These are phyloP conservation scores for Yamadazyma songkhlaensis DNA, from an alignment of 1,139 yeast genomes.

Conservation along the genomic window DNA sequence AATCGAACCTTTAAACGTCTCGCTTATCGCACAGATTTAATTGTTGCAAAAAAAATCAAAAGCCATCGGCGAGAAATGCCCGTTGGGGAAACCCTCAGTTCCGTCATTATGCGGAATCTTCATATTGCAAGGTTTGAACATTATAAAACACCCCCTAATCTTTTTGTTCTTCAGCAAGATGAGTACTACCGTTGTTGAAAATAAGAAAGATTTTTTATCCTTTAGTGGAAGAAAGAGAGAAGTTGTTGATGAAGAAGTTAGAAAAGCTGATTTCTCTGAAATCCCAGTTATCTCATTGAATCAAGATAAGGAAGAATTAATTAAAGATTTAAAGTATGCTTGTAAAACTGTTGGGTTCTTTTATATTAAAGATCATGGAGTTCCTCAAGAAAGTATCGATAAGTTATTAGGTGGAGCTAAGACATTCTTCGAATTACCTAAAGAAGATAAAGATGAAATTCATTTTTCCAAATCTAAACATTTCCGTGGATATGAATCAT, in stretches of 20 bases:
- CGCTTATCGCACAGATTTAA: not conserved
- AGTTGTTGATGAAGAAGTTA: slow-evolving; percentile 8
- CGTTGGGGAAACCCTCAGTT: not conserved
- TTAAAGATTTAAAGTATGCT: slow-evolving; percentile 12
- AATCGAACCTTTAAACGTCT: not conserved
- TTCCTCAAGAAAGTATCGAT: slow-evolving; percentile 10
- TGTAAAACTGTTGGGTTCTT: slow-evolving; percentile 15
- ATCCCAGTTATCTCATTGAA: slow-evolving; percentile 14
- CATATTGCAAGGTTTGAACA: no score
- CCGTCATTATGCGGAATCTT: not conserved
- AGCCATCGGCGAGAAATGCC: not conserved
- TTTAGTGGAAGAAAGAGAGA: slow-evolving; percentile 12
- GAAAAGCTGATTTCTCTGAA: slow-evolving; percentile 15
- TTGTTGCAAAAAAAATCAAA: not conserved
- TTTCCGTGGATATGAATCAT: slow-evolving; percentile 16
- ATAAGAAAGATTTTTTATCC: slow-evolving; percentile 9
- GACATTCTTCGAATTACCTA: slow-evolving; percentile 12
- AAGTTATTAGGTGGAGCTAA: slow-evolving; percentile 9
- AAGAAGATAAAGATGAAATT: slow-evolving; percentile 11
- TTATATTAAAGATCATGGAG: slow-evolving; percentile 13
- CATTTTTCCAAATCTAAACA: slow-evolving; percentile 15
- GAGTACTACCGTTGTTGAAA: slow-evolving; percentile 2
- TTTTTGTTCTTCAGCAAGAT: not conserved
- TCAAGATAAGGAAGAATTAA: slow-evolving; percentile 7
- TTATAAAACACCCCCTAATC: not conserved